These are phyloP conservation scores for Senna tora DNA, from an alignment of 306 rosid species.

Conservation along the genomic window DNA sequence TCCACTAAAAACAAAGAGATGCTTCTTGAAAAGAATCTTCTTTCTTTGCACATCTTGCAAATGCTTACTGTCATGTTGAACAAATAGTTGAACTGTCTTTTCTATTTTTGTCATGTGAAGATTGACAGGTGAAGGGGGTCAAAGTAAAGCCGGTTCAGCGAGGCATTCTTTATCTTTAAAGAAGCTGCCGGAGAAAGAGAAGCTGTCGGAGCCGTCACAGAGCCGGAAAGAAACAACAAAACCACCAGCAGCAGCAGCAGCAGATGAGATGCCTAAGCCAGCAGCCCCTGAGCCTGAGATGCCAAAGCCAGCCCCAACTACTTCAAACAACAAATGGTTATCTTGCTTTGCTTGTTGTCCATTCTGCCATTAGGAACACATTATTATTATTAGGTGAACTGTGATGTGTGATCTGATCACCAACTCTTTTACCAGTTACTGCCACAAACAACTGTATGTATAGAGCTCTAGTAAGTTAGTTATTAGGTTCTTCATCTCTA, in stretches of 20 bases:
- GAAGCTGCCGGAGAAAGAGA: conserved; percentile 34
- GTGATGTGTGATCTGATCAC: neutral
- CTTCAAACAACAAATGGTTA: conserved; percentile 44
- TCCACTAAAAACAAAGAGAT: no score
- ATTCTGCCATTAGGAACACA: conserved; percentile 41
- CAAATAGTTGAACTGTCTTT: conserved; percentile 25
- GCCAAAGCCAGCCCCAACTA: conserved; percentile 19
- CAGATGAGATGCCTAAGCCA: conserved; percentile 35
- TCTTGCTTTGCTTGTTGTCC: conserved; percentile 58
- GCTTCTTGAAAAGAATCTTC: no score
- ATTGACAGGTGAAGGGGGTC: conserved; percentile 44
- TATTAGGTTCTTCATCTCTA: conserved; percentile 12
- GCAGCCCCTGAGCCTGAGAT: conserved; percentile 33
- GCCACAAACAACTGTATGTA: conserved; percentile 6
- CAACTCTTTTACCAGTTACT: conserved; percentile 4
- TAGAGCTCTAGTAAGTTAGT: conserved; percentile 25
- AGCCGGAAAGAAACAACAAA: conserved; percentile 34
- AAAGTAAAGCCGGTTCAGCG: conserved; percentile 26
- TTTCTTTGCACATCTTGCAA: neutral
- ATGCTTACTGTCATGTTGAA: neutral
- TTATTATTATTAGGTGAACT: neutral
- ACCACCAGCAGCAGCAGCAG: no score
- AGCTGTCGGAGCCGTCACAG: conserved; percentile 17
- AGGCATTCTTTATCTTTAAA: conserved; percentile 35
- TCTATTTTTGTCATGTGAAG: conserved; percentile 52